Conservation (phyloP, 495 filamentous ascomycete species). For the Daldinia concentrica region DNA sequence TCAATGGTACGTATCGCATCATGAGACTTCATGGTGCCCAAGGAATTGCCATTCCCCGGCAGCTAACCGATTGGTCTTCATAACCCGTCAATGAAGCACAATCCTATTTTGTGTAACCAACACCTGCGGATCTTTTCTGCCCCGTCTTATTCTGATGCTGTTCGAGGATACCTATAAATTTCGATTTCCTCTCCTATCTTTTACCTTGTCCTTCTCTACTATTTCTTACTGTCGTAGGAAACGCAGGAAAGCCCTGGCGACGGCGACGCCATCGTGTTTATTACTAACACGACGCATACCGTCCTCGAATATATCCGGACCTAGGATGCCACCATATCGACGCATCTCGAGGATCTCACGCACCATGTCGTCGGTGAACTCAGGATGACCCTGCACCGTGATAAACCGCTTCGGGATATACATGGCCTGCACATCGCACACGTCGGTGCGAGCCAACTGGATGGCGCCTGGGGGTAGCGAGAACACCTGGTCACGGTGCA, state of each 20-base stretch:
- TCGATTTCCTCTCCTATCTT: not conserved
- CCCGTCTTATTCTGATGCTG: not conserved
- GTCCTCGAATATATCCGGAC: slow-evolving; percentile 68
- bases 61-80: not conserved
- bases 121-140: slow-evolving; percentile 3
- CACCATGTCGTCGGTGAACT: slow-evolving; percentile 82
- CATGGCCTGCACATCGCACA: slow-evolving; percentile 84
- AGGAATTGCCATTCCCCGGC: not conserved
- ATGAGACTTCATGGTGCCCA: slow-evolving; percentile 5
- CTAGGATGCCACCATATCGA: slow-evolving; percentile 70
- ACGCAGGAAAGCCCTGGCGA: slow-evolving; percentile 74
- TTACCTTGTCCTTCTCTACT: not conserved
- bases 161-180: not conserved
- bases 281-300: slow-evolving; percentile 70
- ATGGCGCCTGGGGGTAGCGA: slow-evolving; percentile 68
- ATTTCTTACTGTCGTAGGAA: slow-evolving; percentile 69
- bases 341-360: slow-evolving; percentile 70
- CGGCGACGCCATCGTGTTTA: slow-evolving; percentile 77
- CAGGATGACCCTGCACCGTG: slow-evolving; percentile 90
- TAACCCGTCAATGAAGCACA: slow-evolving; percentile 3
- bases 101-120: slow-evolving; percentile 6
- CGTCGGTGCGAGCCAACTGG: slow-evolving; percentile 69
- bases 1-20: slow-evolving; percentile 15
- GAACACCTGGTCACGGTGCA: slow-evolving; percentile 87
- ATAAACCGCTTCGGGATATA: slow-evolving; percentile 72